Conservation (phyloP, 768 basidiomycete species). For the Leccinum subgranulosum region DNA sequence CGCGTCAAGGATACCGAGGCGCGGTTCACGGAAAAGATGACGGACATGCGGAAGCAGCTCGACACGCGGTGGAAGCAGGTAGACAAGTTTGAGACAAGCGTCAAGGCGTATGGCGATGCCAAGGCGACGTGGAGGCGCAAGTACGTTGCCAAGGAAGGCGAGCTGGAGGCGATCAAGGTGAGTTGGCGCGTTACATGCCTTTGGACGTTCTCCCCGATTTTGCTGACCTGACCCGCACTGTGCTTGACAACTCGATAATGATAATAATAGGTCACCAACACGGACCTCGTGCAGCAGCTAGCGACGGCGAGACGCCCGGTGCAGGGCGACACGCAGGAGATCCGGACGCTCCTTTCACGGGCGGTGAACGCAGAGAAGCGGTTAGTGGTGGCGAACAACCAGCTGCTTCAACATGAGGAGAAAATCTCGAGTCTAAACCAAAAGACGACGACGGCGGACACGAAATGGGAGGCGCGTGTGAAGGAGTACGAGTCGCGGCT, state of each 20-base stretch:
- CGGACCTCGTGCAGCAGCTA: slow-evolving; percentile 73
- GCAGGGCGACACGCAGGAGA: slow-evolving; percentile 61
- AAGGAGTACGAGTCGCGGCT: slow-evolving; percentile 85
- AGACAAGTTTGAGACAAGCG: slow-evolving; percentile 85
- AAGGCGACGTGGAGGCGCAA: slow-evolving; percentile 83
- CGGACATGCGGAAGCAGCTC: slow-evolving; percentile 79
- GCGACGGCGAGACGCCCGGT: slow-evolving; percentile 56
- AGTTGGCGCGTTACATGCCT: neutral
- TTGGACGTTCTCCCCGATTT: neutral
- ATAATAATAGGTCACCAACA: slow-evolving; percentile 55
- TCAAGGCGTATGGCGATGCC: slow-evolving; percentile 79
- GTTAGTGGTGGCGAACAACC: slow-evolving; percentile 81
- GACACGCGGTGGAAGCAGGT: slow-evolving; percentile 89
- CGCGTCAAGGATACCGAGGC: slow-evolving; percentile 76
- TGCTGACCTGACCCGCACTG: neutral
- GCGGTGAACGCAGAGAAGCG: slow-evolving; percentile 85
- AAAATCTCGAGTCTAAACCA: slow-evolving; percentile 71
- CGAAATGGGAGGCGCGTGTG: slow-evolving; percentile 94
- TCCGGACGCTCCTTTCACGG: slow-evolving; percentile 66
- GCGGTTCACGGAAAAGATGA: slow-evolving; percentile 68
- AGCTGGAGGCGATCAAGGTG: slow-evolving; percentile 85
- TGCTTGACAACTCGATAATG: neutral
- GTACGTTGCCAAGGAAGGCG: slow-evolving; percentile 80
- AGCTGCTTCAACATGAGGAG: slow-evolving; percentile 81
- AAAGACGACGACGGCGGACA: slow-evolving; percentile 69